Evolutionary conservation across 2,329 filamentous ascomycete genomes (phyloP), one percentile per base, ranked within the genome.

Genomic region (Erysiphe neolycopersici): DNA sequence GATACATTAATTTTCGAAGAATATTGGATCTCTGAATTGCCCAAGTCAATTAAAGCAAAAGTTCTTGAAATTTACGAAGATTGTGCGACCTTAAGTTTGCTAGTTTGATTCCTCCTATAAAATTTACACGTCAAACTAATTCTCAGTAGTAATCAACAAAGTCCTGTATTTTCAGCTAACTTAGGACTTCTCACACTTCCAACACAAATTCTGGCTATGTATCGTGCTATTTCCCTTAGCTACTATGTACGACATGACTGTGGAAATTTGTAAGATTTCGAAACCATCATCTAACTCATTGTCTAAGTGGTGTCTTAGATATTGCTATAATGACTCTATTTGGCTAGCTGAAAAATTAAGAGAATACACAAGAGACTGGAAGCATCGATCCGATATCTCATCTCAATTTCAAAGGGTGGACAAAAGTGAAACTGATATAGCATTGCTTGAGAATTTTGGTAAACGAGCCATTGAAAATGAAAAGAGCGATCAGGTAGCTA

Each of bases 1-100:
- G 79, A 89, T 55, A 62, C 95, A 46, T 79, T 80, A 0, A 61
- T 95, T 38, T 79, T 69, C 47, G 89, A 98, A 60, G 79, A 70
- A 1, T 98, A 93, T 58, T 80, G 76, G 46, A 79, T 93, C 43
- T 94, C 87, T 0, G 79, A 79, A 2, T 78, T 94, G 57, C 87
- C 89, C 0, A 76, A 83, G 47, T 71, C 76, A 4, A 73, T 95
- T 12, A 64, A 85, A 17, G 65, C 71, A 16, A 66, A 81, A 26
- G 72, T 87, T 43, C 62, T 65, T 18, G 54, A 63, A 12, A 66
- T 76, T 26, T 57, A 70, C 47, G 68, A 76, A 47, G 74, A 79
- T 49, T 73, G 66, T 1, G 68, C 70, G 10, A 65, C 63, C 0
- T 61, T 87, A 40, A 71, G 71, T 19, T 54, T 65, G 36, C 59